Evolutionary conservation across 2,329 filamentous ascomycete species (phyloP).

Genomic region (Colletotrichum aenigma): DNA sequence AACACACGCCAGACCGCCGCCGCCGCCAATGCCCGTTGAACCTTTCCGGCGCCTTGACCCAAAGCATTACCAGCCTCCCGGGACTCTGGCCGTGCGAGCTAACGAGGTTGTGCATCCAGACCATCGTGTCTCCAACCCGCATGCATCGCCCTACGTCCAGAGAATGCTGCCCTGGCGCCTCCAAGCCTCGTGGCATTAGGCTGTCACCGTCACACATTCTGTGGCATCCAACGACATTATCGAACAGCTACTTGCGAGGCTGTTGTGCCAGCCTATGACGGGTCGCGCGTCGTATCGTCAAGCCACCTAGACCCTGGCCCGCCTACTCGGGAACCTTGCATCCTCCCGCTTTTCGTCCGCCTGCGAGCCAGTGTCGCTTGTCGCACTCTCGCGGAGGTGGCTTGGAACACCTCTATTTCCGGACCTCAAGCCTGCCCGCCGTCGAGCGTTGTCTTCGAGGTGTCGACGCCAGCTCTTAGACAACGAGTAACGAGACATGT

Average conservation of each 20-base stretch:
- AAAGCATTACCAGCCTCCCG: neutral
- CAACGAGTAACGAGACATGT: neutral
- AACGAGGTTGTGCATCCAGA: neutral
- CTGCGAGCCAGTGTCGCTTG: neutral
- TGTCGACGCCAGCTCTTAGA: neutral
- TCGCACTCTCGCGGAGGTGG: neutral
- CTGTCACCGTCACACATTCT: neutral
- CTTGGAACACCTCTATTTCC: neutral
- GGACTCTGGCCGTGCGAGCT: neutral
- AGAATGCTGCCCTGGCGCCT: neutral
- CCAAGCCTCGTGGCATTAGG: neutral
- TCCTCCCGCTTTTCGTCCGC: neutral
- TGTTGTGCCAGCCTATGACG: neutral
- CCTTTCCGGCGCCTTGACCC: neutral
- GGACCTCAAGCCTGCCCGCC: neutral
- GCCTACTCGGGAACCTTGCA: neutral
- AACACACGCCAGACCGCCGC: neutral
- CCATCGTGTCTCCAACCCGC: neutral
- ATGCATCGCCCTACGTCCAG: neutral
- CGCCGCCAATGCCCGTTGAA: neutral
- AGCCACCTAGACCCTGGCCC: neutral
- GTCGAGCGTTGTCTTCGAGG: neutral
- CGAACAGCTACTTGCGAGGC: neutral
- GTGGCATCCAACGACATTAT: neutral
- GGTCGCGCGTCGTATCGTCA: neutral